Evolutionary conservation across 2,329 filamentous ascomycete genomes (phyloP).

Genomic region (Cryoendolithus antarcticus): DNA sequence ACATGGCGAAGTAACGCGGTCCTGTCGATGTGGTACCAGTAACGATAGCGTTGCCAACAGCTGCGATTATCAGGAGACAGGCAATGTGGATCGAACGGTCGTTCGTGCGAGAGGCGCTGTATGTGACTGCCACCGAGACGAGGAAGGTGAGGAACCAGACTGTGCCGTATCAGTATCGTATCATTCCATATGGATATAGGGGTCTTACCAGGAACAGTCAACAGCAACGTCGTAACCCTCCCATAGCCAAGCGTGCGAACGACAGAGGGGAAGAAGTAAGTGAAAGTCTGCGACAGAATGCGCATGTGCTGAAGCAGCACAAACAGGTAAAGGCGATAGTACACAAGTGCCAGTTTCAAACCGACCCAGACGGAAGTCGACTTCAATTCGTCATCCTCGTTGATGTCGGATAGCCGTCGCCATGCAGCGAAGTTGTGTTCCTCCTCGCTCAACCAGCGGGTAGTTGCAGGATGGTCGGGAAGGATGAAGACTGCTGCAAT

Average conservation of each 20-base stretch:
- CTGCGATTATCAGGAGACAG: conserved; percentile 39
- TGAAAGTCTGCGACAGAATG: conserved; percentile 44
- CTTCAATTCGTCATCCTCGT: conserved; percentile 29
- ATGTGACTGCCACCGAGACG: conserved; percentile 42
- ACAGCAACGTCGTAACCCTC: conserved; percentile 41
- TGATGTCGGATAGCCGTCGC: conserved; percentile 38
- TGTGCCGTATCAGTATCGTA: no score
- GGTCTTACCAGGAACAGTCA: conserved; percentile 31
- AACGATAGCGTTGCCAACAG: conserved; percentile 44
- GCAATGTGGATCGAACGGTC: conserved; percentile 49
- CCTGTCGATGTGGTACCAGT: conserved; percentile 39
- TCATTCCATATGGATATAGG: conserved; percentile 16
- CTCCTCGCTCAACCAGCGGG: conserved; percentile 39
- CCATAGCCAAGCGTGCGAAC: conserved; percentile 49
- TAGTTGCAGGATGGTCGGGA: conserved; percentile 42
- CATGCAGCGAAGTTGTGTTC: conserved; percentile 43
- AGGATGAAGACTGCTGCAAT: conserved; percentile 22
- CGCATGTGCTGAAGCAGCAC: conserved; percentile 43
- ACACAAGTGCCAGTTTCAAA: conserved; percentile 35
- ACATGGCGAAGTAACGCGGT: conserved; percentile 50
- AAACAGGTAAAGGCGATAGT: conserved; percentile 42
- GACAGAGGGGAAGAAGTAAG: conserved; percentile 55
- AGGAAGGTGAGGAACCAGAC: conserved; percentile 47
- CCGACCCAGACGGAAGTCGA: conserved; percentile 32
- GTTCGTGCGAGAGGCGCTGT: conserved; percentile 40